Conservation (phyloP, 1,139 yeast genomes). For the Suhomyces choctaworum region DNA sequence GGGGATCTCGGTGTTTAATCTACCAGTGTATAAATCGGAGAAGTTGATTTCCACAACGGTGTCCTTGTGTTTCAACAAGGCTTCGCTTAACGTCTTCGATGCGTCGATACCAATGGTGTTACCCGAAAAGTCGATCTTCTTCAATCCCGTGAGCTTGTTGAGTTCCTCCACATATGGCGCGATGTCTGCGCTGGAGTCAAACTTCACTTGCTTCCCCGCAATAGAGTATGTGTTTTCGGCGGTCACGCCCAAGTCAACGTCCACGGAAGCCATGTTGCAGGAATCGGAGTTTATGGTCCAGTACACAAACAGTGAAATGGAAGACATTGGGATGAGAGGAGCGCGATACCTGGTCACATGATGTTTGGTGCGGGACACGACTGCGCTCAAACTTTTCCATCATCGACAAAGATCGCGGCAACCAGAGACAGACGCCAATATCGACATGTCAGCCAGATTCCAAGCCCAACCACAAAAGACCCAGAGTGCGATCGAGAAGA, state of each 20-base stretch:
- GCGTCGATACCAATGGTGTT: conserved; percentile 94
- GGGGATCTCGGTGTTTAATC: conserved; percentile 94
- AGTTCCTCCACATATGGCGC: conserved; percentile 62
- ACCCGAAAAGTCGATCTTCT: conserved; percentile 79
- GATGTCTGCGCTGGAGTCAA: conserved; percentile 73
- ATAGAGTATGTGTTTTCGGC: conserved; percentile 51
- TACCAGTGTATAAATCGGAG: conserved; percentile 91
- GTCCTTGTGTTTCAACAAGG: conserved; percentile 51
- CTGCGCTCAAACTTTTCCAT: conserved; percentile 3
- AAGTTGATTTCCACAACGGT: conserved; percentile 69
- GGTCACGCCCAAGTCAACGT: conserved; percentile 31
- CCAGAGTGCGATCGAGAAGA: conserved; percentile 47
- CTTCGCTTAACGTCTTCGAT: conserved; percentile 66
- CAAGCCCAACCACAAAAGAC: conserved; percentile 19
- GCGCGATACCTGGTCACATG: too few relatives aligned
- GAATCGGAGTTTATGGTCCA: too few relatives aligned
- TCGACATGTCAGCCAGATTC: conserved; percentile 22
- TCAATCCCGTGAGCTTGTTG: conserved; percentile 36
- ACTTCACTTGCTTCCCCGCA: conserved; percentile 75
- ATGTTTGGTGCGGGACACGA: conserved; percentile 1
- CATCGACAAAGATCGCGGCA: conserved; percentile 1
- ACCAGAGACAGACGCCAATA: background rate
- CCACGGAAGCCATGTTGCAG: conserved; percentile 24
- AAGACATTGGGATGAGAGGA: too few relatives aligned
- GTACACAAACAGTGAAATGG: too few relatives aligned